Evolutionary conservation across 83 land plant species (phyloP).

Genomic region (Diphasiastrum complanatum): DNA sequence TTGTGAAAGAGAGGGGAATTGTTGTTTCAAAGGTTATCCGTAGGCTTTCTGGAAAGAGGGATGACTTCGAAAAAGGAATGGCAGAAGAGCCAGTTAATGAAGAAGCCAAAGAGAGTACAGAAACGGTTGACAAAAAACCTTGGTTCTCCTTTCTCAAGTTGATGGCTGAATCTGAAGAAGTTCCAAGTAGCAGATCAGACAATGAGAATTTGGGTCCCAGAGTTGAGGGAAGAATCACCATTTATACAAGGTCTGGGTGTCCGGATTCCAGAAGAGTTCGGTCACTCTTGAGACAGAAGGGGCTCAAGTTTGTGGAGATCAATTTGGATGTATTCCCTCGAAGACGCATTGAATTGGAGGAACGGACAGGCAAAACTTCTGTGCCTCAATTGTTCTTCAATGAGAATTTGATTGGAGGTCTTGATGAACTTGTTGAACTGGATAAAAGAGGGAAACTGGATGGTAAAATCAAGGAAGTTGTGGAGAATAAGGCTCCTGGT

Average conservation of each 20-base stretch:
- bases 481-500: slow-evolving; percentile 40
- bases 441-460: slow-evolving; percentile 54
- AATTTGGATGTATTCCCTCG: slow-evolving; percentile 67
- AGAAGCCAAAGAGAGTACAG: too few relatives aligned
- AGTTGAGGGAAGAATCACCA: slow-evolving; percentile 58
- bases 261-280: slow-evolving; percentile 46
- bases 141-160: too few relatives aligned
- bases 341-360: slow-evolving; percentile 66
- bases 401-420: slow-evolving; percentile 53
- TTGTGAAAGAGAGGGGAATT: too few relatives aligned
- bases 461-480: slow-evolving; percentile 47
- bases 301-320: slow-evolving; percentile 57
- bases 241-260: slow-evolving; percentile 61
- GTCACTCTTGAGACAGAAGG: slow-evolving; percentile 38
- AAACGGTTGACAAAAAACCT: too few relatives aligned
- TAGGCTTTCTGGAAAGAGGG: too few relatives aligned
- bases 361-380: slow-evolving; percentile 47
- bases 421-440: slow-evolving; percentile 47
- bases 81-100: too few relatives aligned
- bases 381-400: slow-evolving; percentile 70
- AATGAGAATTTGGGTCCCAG: slow-evolving; percentile 15
- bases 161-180: too few relatives aligned
- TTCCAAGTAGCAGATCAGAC: too few relatives aligned
- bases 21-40: too few relatives aligned
- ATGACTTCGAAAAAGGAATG: too few relatives aligned